Percentiles rank a stretch among this genome's conserved stretches.
These are phyloP conservation scores for Trichoderma gracile DNA, from an alignment of 2,329 filamentous ascomycete species.

Conservation along the genomic window DNA sequence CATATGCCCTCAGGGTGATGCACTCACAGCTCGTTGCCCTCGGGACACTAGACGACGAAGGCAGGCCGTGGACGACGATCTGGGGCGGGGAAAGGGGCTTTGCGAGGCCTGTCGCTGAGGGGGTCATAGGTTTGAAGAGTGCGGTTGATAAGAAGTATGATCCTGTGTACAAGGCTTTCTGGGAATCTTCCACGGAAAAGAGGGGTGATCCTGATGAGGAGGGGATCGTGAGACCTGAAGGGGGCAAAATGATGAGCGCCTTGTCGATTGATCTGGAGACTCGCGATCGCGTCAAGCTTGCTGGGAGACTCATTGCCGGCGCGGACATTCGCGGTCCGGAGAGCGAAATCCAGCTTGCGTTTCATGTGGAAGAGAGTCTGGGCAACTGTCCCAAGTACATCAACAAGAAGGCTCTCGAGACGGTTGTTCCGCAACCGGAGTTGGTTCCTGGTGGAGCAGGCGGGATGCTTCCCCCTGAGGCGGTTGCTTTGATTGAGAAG, in stretches of 20 bases:
- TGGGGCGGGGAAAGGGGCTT: constrained; percentile 76
- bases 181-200: constrained; percentile 36
- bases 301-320: constrained; percentile 68
- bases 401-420: constrained; percentile 67
- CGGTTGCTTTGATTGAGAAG: constrained; percentile 59
- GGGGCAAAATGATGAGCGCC: constrained; percentile 45
- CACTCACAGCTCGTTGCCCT: constrained; percentile 69
- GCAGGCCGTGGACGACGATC: constrained; percentile 73
- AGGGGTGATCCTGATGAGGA: background rate
- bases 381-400: constrained; percentile 88
- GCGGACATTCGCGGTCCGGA: constrained; percentile 45
- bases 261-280: constrained; percentile 57
- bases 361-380: constrained; percentile 70
- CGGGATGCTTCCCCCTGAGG: constrained; percentile 51
- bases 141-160: constrained; percentile 63
- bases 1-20: constrained; percentile 61
- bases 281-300: constrained; percentile 71
- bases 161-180: constrained; percentile 67
- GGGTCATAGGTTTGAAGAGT: constrained; percentile 64
- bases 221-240: constrained; percentile 37
- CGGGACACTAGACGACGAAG: constrained; percentile 66
- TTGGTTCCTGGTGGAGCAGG: constrained; percentile 46
- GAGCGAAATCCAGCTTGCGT: constrained; percentile 55
- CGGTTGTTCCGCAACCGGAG: constrained; percentile 48
- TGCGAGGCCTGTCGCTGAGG: constrained; percentile 60